phyloP scores from a whole-genome alignment of 257 asterid genomes.

The Primulina eburnea region DNA sequence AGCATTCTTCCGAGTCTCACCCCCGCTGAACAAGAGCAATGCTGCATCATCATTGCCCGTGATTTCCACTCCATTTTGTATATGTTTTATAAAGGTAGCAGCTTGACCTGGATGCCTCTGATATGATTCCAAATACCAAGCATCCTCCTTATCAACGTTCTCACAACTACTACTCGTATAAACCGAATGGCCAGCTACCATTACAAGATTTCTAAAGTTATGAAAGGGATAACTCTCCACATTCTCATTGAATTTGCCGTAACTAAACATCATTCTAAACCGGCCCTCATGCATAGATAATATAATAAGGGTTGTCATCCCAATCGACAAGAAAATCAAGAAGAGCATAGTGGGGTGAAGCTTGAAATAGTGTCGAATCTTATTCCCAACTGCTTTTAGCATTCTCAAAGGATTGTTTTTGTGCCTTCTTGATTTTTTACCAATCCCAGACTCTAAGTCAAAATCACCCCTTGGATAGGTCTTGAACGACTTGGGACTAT shows the following conservation, averaged over 20 bases:
- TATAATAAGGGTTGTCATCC: slow-evolving; percentile 40
- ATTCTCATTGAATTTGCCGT: slow-evolving; percentile 40
- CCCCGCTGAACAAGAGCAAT: slow-evolving; percentile 88
- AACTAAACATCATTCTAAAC: slow-evolving; percentile 34
- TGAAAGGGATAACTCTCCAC: slow-evolving; percentile 58
- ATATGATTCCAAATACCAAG: slow-evolving; percentile 89
- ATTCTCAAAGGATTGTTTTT: slow-evolving; percentile 47
- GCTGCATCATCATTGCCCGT: slow-evolving; percentile 60
- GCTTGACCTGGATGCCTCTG: slow-evolving; percentile 98
- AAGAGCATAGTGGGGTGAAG: slow-evolving; percentile 65
- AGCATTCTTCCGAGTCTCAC: slow-evolving; percentile 93
- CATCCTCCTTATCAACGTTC: slow-evolving; percentile 80
- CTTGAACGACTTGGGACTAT: slow-evolving; percentile 82
- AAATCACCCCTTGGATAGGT: slow-evolving; percentile 77
- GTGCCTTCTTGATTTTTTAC: slow-evolving; percentile 52
- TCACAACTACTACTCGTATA: slow-evolving; percentile 85
- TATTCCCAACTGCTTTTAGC: slow-evolving; percentile 59
- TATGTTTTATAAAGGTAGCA: slow-evolving; percentile 81
- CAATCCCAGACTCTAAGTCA: slow-evolving; percentile 81
- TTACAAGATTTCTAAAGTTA: slow-evolving; percentile 68
- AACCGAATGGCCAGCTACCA: slow-evolving; percentile 99
- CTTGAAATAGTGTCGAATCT: slow-evolving; percentile 53
- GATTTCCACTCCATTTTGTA: slow-evolving; percentile 75
- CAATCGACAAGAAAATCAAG: slow-evolving; percentile 50
- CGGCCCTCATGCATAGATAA: slow-evolving; percentile 42